phyloP scores from a whole-genome alignment of 2,329 filamentous ascomycete species.

The Trichoderma semiorbis region DNA sequence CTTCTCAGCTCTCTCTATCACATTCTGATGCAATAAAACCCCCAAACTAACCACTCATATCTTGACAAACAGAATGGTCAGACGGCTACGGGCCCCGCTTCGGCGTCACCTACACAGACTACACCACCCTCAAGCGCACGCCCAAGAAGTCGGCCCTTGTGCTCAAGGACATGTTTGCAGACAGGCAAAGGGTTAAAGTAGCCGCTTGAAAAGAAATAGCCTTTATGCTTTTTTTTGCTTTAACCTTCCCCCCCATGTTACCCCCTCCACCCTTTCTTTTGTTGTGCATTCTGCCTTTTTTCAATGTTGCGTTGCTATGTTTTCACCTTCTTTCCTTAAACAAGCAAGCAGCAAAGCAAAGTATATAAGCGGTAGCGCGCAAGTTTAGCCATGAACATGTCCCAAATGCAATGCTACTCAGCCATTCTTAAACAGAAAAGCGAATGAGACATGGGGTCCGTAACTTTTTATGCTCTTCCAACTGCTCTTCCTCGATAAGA shows the following conservation, averaged over 20 bases:
- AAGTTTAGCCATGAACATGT: neutral
- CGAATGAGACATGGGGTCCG: neutral
- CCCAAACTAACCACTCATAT: neutral
- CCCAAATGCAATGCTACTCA: neutral
- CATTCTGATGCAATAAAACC: neutral
- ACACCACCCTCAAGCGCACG: slow-evolving; percentile 35
- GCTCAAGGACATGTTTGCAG: slow-evolving; percentile 28
- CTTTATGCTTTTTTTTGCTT: neutral
- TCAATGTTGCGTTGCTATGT: neutral
- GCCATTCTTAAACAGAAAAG: neutral
- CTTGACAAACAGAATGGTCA: slow-evolving; percentile 30
- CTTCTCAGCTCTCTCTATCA: neutral
- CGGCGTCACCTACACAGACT: slow-evolving; percentile 38
- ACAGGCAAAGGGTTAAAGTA: slow-evolving; percentile 21
- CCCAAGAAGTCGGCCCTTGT: slow-evolving; percentile 36
- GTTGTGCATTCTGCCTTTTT: neutral
- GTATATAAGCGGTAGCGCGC: neutral
- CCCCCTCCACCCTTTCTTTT: neutral
- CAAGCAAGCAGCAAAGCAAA: neutral
- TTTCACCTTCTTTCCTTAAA: neutral
- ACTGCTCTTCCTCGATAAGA: neutral
- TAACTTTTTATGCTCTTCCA: neutral
- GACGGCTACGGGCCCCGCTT: slow-evolving; percentile 39
- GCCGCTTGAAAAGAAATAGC: slow-evolving; percentile 4
- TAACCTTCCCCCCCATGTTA: neutral